Evolutionary conservation across 2,329 filamentous ascomycete species (phyloP), one percentile per base, ranked within the genome.

Genomic region (Parascedosporium putredinis): DNA sequence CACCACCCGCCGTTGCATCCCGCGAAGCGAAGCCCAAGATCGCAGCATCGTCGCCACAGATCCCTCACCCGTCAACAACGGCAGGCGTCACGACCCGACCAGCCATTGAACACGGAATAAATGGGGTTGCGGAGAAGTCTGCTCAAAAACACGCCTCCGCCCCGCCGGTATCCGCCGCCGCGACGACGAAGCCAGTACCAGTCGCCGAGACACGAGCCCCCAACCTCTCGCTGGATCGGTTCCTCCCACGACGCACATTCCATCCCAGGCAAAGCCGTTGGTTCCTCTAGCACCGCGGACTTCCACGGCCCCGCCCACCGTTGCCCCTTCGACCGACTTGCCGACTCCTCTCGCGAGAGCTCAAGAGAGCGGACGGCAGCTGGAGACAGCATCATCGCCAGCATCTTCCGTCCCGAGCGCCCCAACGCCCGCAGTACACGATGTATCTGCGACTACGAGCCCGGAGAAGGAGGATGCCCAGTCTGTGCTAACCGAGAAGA

Each of bases 321-420:
- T 18, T 20, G 10, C 18, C 12, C 38, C 38, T 10, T 14, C 38
- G 16, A 10, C 16, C 3, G 18, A 42, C 12, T 16, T 14, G 10
- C 23, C 38, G 18, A 33, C 46, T 9, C 31, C 33, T n/a, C 5
- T 25, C 7, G 24, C 47, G 6, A 49, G 33, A 31, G 34, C 47
- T 4, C 40, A 31, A 42, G 48, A 50, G 7, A 29, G 18, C 16
- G 40, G 48, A 46, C 67, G 67, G 33, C 57, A 63, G 46, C 58
- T 64, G 2, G 77, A 79, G 54, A 63, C 67, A 2, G 56, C 71
- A 5, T 79, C 74, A 2, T 81, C 77, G 2, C 75, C 78, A 14
- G 71, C 69, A 2, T 91, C 87, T 5, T 89, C 84, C 27, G 76
- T 82, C 2, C 82, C 83, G 57, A 89, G 85, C 40, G 81, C 81